Base-by-base conservation (phyloP, 1,139 yeast species). In the Hyphopichia fennica region DNA sequence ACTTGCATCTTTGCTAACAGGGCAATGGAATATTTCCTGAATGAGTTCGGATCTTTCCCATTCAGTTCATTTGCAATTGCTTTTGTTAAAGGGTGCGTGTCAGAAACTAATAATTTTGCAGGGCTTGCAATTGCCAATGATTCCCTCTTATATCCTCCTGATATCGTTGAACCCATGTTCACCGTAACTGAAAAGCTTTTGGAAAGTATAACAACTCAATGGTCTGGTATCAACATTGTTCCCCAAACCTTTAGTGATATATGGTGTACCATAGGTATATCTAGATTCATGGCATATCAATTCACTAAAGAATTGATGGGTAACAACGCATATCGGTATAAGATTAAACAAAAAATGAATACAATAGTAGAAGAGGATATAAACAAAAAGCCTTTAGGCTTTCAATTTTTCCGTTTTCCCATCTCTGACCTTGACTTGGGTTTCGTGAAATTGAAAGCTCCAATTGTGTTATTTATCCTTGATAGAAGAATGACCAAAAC, bases 401-500 rank as follows among this genome's bases (percentile, higher is more conserved):
- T 70, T 8, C 95, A 88, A 27, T 72, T 74, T 38, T 77, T 79
- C 42, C 68, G 81, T 38, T 82, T 78, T 46, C 97, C 98, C 0
- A 69, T 91, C 14, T 81, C 86, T 2, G 67, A 67, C 7, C 62
- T 68, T 15, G 86, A 83, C 43, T 68, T 93, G 18, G 72, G 67
- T 1, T 89, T 88, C 50, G 65, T 93, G 15, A 75, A 75, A 38
- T 65, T 93, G 39, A 95, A 95, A 56, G 84, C 97, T 0, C 97
- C 98, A 0, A 72, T 90, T 44, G 93, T 95, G 1, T 60, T 95
- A 40, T 86, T 81, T 54, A 90, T 93, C 38, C 69, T 95, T 27
- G 97, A 95, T 60, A 79, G 88, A 42, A 72, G 99, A 48, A 89
- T 95, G 96, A 91, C 97, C 0, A 93, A 93, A 57, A 89, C 98